Evolutionary conservation across 2,329 filamentous ascomycete species (phyloP).

Genomic region (Diaporthe ampelina): DNA sequence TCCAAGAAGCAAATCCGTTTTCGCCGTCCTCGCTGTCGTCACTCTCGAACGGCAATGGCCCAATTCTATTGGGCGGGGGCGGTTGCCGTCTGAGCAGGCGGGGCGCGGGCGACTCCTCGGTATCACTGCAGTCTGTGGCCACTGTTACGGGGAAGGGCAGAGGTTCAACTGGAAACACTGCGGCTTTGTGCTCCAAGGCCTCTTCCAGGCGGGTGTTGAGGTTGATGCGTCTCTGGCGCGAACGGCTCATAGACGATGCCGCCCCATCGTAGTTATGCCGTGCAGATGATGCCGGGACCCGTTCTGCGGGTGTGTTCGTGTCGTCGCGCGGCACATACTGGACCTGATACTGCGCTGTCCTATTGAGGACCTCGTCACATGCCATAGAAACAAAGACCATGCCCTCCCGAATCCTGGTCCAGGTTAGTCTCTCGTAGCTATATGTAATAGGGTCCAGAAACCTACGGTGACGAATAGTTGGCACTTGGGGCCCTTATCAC

Average conservation of each 20-base stretch:
- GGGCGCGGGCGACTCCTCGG: constrained; percentile 57
- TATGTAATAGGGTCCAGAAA: constrained; percentile 45
- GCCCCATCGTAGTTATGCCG: constrained; percentile 67
- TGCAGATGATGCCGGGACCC: constrained; percentile 62
- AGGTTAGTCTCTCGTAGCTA: constrained; percentile 35
- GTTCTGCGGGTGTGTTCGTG: constrained; percentile 43
- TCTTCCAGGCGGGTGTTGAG: constrained; percentile 58
- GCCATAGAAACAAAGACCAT: constrained; percentile 94
- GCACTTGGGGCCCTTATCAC: constrained; percentile 87
- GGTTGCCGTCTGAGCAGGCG: constrained; percentile 46
- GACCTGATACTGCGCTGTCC: constrained; percentile 82
- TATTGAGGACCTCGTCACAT: constrained; percentile 79
- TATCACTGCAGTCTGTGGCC: constrained; percentile 70
- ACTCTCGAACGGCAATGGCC: constrained; percentile 68
- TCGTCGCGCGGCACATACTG: constrained; percentile 64
- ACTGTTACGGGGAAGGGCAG: constrained; percentile 38
- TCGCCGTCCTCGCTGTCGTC: constrained; percentile 57
- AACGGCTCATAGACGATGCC: constrained; percentile 59
- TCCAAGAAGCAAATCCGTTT: constrained; percentile 46
- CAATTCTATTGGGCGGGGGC: constrained; percentile 66
- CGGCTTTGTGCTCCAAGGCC: constrained; percentile 52
- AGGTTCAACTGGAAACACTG: constrained; percentile 39
- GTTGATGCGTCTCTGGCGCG: constrained; percentile 61
- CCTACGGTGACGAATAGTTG: constrained; percentile 90
- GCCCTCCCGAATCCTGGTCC: constrained; percentile 83